A percentile compares a stretch with the other conserved stretches of the same genome.
Conservation (phyloP, 192 early-diverging fungal genomes). For the Mortierella claussenii region DNA sequence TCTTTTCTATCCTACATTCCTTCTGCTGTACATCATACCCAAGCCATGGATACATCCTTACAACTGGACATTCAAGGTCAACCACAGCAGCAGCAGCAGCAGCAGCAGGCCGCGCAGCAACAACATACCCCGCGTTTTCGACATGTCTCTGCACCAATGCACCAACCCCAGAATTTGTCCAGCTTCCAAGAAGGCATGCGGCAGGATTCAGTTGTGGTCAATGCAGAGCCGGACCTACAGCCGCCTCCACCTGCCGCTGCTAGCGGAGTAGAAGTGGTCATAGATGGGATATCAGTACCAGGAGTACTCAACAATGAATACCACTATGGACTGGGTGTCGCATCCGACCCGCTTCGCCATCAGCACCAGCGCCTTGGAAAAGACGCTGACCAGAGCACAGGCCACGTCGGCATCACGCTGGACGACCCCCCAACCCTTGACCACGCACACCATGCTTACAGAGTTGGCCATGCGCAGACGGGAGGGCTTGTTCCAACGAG, state of each 20-base stretch:
- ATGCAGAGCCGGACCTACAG: background rate
- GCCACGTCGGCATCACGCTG: conserved; percentile 47
- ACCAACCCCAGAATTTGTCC: conserved; percentile 41
- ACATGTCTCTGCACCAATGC: conserved; percentile 41
- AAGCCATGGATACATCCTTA: conserved; percentile 24
- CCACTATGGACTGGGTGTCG: too few relatives aligned
- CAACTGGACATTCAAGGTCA: conserved; percentile 18
- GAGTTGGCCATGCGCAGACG: conserved; percentile 3
- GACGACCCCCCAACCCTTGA: conserved; percentile 27
- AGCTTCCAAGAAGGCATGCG: conserved; percentile 45
- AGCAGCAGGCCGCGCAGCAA: too few relatives aligned
- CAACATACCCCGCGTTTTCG: conserved; percentile 36
- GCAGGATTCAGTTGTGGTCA: conserved; percentile 35
- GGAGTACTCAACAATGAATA: too few relatives aligned
- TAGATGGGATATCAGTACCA: too few relatives aligned
- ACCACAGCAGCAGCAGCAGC: too few relatives aligned
- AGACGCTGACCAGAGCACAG: conserved; percentile 23
- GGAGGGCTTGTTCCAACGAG: background rate
- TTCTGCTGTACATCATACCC: too few relatives aligned
- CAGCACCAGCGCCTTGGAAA: background rate
- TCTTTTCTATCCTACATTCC: background rate
- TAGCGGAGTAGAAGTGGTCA: background rate
- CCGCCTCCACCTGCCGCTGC: background rate
- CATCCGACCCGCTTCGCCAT: background rate
- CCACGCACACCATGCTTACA: conserved; percentile 12